Evolutionary conservation across 108 stramenopile species (phyloP).

Genomic region (Skeletonema tropicum): DNA sequence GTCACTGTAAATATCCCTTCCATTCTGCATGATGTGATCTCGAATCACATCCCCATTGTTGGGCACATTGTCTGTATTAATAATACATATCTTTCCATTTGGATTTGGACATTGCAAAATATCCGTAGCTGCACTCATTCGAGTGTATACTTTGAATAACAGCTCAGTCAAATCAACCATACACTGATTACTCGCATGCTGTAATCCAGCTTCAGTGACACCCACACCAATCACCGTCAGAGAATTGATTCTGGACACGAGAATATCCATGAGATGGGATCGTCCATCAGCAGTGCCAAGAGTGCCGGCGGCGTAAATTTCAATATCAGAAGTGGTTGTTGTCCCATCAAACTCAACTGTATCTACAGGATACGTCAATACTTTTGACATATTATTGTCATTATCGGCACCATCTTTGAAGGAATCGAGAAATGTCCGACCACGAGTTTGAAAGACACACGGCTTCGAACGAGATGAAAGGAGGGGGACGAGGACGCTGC

Average conservation of each 20-base stretch:
- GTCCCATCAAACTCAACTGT: conserved; percentile 65
- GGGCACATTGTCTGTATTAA: conserved; percentile 92
- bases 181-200: conserved; percentile 53
- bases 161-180: conserved; percentile 78
- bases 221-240: conserved; percentile 78
- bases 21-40: conserved; percentile 60
- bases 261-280: conserved; percentile 42
- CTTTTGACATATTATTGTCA: neutral
- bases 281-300: conserved; percentile 61
- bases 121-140: neutral
- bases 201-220: conserved; percentile 90
- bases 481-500: conserved; percentile 84
- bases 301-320: conserved; percentile 67
- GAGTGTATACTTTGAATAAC: conserved; percentile 21
- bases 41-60: conserved; percentile 79
- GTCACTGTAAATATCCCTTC: conserved; percentile 14
- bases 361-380: conserved; percentile 63
- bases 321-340: conserved; percentile 48
- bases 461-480: conserved; percentile 40
- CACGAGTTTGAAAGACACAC: conserved; percentile 80
- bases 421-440: conserved; percentile 69
- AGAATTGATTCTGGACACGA: conserved; percentile 24
- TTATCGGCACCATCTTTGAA: conserved; percentile 22
- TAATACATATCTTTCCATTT: conserved; percentile 58
- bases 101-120: conserved; percentile 24